phyloP scores from a whole-genome alignment of 805 yeast species.

The Candida bentonensis region DNA sequence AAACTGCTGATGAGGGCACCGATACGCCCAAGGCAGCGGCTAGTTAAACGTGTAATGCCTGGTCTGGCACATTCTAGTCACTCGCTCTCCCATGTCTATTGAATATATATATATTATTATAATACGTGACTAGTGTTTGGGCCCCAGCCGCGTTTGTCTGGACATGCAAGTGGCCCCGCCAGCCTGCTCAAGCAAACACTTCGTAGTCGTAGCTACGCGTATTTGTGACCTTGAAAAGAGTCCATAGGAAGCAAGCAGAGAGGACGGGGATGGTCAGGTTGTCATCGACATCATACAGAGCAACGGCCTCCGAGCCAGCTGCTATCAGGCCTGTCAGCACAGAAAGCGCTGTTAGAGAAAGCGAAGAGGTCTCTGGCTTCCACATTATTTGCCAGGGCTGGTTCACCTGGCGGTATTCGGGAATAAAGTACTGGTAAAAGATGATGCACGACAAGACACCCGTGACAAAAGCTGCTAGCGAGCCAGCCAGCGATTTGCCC shows the following conservation, averaged over 20 bases:
- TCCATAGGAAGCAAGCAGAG: conserved; percentile 51
- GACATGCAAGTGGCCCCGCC: too few species aligned
- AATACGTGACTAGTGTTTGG: too few species aligned
- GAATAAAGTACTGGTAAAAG: conserved; percentile 63
- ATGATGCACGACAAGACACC: conserved; percentile 56
- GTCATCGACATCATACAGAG: conserved; percentile 68
- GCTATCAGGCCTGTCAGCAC: conserved; percentile 67
- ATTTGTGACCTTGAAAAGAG: conserved; percentile 25
- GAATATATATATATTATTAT: too few species aligned
- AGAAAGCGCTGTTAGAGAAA: conserved; percentile 41
- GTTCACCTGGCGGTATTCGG: conserved; percentile 42
- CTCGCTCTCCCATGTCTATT: too few species aligned
- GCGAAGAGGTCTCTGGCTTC: conserved; percentile 43
- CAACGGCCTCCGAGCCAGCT: conserved; percentile 74
- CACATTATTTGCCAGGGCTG: conserved; percentile 48
- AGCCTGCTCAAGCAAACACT: neutral
- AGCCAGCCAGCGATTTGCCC: conserved; percentile 81
- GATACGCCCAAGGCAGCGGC: too few species aligned
- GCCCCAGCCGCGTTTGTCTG: too few species aligned
- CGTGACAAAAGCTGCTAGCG: conserved; percentile 65
- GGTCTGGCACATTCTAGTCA: too few species aligned
- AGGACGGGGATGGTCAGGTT: conserved; percentile 88
- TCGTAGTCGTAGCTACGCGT: neutral
- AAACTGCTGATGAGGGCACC: too few species aligned
- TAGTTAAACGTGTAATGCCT: too few species aligned